Evolutionary conservation across 805 yeast genomes (phyloP).

Genomic region (Torulaspora delbrueckii): DNA sequence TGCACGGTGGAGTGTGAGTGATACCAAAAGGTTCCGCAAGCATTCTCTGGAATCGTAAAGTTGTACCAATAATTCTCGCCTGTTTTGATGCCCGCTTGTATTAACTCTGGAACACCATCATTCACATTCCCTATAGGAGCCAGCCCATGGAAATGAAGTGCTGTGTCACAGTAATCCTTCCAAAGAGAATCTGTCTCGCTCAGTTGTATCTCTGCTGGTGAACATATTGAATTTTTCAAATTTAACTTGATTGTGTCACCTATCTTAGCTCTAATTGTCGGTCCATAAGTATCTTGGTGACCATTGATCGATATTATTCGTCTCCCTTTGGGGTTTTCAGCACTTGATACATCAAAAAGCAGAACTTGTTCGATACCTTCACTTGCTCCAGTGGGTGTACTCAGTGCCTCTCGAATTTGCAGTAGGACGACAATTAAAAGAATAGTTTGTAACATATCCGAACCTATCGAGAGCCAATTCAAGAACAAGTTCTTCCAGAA

Average conservation of each 20-base stretch:
- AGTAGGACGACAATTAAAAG: background rate
- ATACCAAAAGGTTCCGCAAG: slow-evolving; percentile 53
- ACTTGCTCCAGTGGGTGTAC: background rate
- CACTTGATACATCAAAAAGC: slow-evolving; percentile 15
- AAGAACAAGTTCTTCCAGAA: no score
- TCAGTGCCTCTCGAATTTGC: background rate
- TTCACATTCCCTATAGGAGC: slow-evolving; percentile 42
- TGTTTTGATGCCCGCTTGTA: slow-evolving; percentile 68
- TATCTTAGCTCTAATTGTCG: slow-evolving; percentile 20
- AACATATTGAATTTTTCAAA: slow-evolving; percentile 22
- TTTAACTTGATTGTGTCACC: slow-evolving; percentile 24
- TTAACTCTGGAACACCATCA: slow-evolving; percentile 42
- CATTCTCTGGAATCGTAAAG: slow-evolving; percentile 40
- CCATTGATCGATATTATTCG: slow-evolving; percentile 26
- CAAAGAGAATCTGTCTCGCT: slow-evolving; percentile 24
- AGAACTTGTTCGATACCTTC: slow-evolving; percentile 6
- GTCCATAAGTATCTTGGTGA: slow-evolving; percentile 19
- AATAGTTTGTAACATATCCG: background rate
- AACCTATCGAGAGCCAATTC: background rate
- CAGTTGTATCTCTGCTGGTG: slow-evolving; percentile 18
- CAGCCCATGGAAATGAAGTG: slow-evolving; percentile 53
- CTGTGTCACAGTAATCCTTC: slow-evolving; percentile 28
- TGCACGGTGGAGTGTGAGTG: slow-evolving; percentile 51
- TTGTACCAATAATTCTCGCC: slow-evolving; percentile 52
- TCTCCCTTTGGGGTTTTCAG: slow-evolving; percentile 13